Percentiles rank a stretch among this genome's conserved stretches.
These are phyloP conservation scores for Copromyces sp. DNA, from an alignment of 495 filamentous ascomycete genomes.

Conservation along the genomic window DNA sequence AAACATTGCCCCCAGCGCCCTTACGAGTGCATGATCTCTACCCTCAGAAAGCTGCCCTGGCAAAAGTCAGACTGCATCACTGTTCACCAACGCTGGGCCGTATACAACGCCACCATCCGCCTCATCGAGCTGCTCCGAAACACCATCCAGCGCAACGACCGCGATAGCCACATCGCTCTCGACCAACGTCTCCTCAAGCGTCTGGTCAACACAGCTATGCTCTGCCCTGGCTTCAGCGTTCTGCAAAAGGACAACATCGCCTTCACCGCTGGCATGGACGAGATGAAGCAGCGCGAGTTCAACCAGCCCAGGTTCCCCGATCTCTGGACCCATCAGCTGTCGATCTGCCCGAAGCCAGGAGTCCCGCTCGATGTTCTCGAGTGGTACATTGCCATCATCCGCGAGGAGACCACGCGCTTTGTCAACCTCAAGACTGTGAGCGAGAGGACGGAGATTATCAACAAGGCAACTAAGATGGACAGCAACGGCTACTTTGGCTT, in stretches of 20 bases:
- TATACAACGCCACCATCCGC: constrained; percentile 42
- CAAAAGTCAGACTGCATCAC: constrained; percentile 51
- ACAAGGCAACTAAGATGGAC: constrained; percentile 13
- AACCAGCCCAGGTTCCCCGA: constrained; percentile 28
- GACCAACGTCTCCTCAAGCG: constrained; percentile 46
- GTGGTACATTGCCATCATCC: constrained; percentile 45
- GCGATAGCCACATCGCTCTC: constrained; percentile 32
- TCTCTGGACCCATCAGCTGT: constrained; percentile 31
- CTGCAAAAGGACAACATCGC: constrained; percentile 47
- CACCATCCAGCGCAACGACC: constrained; percentile 19
- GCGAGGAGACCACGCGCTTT: constrained; percentile 29
- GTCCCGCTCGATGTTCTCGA: constrained; percentile 34
- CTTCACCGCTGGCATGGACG: constrained; percentile 11
- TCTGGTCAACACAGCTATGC: constrained; percentile 46
- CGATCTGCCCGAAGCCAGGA: constrained; percentile 30
- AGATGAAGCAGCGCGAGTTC: constrained; percentile 13
- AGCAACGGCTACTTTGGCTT: constrained; percentile 32
- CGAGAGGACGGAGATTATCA: constrained; percentile 24
- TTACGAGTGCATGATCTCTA: constrained; percentile 67
- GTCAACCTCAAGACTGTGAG: constrained; percentile 11
- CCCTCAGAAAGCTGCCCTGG: constrained; percentile 71
- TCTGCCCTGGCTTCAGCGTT: constrained; percentile 56
- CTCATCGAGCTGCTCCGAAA: constrained; percentile 30
- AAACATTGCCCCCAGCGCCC: constrained; percentile 58
- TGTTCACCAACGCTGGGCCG: constrained; percentile 46